phyloP scores from a whole-genome alignment of 176 grass and related monocot species.

The Dactylis glomerata region DNA sequence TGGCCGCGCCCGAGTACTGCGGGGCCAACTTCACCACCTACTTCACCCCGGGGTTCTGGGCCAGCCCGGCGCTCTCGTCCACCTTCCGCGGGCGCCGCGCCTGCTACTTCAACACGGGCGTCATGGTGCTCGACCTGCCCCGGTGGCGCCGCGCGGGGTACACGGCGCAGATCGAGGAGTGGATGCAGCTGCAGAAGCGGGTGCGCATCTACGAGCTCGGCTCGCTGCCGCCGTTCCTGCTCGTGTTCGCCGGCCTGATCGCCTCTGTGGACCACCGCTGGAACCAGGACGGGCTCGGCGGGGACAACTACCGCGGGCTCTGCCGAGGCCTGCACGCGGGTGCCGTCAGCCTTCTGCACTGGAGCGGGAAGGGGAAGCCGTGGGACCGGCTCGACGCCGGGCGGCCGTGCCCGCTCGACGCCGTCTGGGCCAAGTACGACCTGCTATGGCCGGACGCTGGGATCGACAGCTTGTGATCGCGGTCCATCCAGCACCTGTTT shows the following conservation, averaged over 20 bases:
- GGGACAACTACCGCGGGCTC: constrained; percentile 70
- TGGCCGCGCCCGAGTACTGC: constrained; percentile 84
- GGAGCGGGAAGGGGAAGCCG: constrained; percentile 89
- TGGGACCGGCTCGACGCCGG: constrained; percentile 71
- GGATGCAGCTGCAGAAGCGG: constrained; percentile 87
- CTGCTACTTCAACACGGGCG: constrained; percentile 94
- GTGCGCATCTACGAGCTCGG: constrained; percentile 86
- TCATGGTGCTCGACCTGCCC: constrained; percentile 76
- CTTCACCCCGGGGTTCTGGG: constrained; percentile 84
- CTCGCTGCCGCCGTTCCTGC: constrained; percentile 82
- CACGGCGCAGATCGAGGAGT: constrained; percentile 68
- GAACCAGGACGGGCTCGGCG: constrained; percentile 94
- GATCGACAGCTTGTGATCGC: constrained; percentile 41
- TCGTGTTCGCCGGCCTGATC: constrained; percentile 77
- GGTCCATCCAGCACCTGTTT: too few relatives aligned
- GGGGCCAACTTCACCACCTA: constrained; percentile 77
- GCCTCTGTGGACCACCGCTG: constrained; percentile 69
- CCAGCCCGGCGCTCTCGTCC: constrained; percentile 30
- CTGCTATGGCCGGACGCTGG: constrained; percentile 39
- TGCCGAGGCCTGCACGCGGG: constrained; percentile 83
- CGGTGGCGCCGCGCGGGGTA: constrained; percentile 53
- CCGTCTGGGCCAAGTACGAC: constrained; percentile 83
- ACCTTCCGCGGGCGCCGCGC: constrained; percentile 43
- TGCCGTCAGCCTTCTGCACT: constrained; percentile 80
- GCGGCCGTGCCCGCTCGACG: constrained; percentile 67